Evolutionary conservation across 129 eudicot genomes (phyloP).

Genomic region (Flaveria ramosissima): DNA sequence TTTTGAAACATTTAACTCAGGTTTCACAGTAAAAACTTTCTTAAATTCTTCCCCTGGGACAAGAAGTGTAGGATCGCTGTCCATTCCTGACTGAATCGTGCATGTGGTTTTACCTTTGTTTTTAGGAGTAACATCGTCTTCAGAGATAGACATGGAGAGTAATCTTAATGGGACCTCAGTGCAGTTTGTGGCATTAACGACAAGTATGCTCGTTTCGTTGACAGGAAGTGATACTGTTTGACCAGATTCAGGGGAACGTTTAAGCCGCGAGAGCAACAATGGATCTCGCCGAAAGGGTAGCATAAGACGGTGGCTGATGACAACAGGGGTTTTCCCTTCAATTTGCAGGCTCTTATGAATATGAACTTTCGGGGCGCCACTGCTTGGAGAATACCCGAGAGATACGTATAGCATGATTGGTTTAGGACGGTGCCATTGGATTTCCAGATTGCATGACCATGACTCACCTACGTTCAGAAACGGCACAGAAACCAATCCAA

Average conservation of each 20-base stretch:
- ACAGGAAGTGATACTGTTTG: slow-evolving; percentile 59
- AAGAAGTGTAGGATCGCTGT: slow-evolving; percentile 43
- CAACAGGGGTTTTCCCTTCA: slow-evolving; percentile 83
- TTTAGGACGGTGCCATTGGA: slow-evolving; percentile 91
- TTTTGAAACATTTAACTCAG: slow-evolving; percentile 41
- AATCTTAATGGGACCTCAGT: slow-evolving; percentile 80
- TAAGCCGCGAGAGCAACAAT: slow-evolving; percentile 65
- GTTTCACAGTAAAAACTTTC: slow-evolving; percentile 69
- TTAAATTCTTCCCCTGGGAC: slow-evolving; percentile 86
- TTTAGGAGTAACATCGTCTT: slow-evolving; percentile 32
- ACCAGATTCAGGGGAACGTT: slow-evolving; percentile 51
- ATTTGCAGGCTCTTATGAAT: slow-evolving; percentile 88
- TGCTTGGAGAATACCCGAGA: slow-evolving; percentile 70
- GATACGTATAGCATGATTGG: slow-evolving; percentile 92
- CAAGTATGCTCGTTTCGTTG: slow-evolving; percentile 70
- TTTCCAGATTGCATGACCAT: slow-evolving; percentile 92
- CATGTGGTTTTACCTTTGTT: slow-evolving; percentile 32
- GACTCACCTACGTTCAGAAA: slow-evolving; percentile 64
- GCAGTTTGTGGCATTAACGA: slow-evolving; percentile 73
- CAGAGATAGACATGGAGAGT: slow-evolving; percentile 60
- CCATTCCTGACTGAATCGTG: slow-evolving; percentile 39
- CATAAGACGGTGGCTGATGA: slow-evolving; percentile 73
- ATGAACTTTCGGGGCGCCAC: slow-evolving; percentile 66
- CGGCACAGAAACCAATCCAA: slow-evolving; percentile 88
- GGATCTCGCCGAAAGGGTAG: slow-evolving; percentile 88